Evolutionary conservation across 768 basidiomycete species (phyloP).

Genomic region (Termitomyces sp.): DNA sequence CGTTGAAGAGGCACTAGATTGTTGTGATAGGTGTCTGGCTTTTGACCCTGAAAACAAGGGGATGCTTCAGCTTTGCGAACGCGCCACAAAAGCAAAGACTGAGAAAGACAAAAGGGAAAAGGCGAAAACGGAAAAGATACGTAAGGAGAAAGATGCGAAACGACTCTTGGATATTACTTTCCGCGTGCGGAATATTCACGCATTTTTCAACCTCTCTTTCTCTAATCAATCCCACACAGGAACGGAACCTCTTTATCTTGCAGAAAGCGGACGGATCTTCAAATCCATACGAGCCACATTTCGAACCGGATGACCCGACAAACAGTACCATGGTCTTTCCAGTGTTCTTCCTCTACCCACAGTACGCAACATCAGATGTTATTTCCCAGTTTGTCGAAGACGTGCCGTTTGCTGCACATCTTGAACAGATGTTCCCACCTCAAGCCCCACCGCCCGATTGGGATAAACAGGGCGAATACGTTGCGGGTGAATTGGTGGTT

Average conservation of each 20-base stretch:
- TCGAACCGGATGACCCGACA: conserved; percentile 63
- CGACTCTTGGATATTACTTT: conserved; percentile 55
- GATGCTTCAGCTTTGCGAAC: conserved; percentile 47
- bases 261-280: conserved; percentile 49
- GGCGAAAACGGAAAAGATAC: conserved; percentile 46
- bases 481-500: conserved; percentile 59
- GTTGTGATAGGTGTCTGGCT: conserved; percentile 64
- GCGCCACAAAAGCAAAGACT: conserved; percentile 41
- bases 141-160: conserved; percentile 51
- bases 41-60: conserved; percentile 58
- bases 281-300: conserved; percentile 61
- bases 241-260: conserved; percentile 65
- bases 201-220: not conserved
- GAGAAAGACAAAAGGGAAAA: conserved; percentile 49
- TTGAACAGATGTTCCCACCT: conserved; percentile 82
- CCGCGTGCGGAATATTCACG: conserved; percentile 42
- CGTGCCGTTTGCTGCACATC: conserved; percentile 75
- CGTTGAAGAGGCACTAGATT: conserved; percentile 80
- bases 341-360: conserved; percentile 91
- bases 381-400: conserved; percentile 84
- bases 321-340: conserved; percentile 70
- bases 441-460: conserved; percentile 62
- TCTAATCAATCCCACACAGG: conserved; percentile 38
- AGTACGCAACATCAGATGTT: conserved; percentile 84
- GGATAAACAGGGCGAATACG: conserved; percentile 73